Evolutionary conservation across 2,329 filamentous ascomycete genomes (phyloP).

Genomic region (Xylaria sp.): DNA sequence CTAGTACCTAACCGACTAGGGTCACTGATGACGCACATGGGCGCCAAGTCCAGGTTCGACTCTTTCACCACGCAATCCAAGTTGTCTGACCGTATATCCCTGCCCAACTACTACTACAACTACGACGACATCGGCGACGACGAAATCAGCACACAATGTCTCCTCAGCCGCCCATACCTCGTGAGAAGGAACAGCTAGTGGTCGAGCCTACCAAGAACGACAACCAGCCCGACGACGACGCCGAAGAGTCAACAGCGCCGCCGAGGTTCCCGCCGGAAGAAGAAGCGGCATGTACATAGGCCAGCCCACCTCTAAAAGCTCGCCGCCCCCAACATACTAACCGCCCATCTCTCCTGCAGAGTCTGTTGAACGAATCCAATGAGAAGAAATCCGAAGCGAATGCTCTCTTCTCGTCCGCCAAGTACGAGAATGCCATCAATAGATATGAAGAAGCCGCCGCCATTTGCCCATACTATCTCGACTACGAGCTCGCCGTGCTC

Average conservation of each 20-base stretch:
- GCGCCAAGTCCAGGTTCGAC: neutral
- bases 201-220: neutral
- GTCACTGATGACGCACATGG: slow-evolving; percentile 3
- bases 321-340: slow-evolving; percentile 10
- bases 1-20: neutral
- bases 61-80: neutral
- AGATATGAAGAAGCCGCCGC: slow-evolving; percentile 82
- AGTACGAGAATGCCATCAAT: slow-evolving; percentile 78
- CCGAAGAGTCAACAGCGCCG: slow-evolving; percentile 40
- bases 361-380: slow-evolving; percentile 73
- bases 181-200: slow-evolving; percentile 16
- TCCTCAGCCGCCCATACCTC: slow-evolving; percentile 10
- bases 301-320: neutral
- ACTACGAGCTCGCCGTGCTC: slow-evolving; percentile 87
- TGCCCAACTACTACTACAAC: neutral
- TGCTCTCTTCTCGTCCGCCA: slow-evolving; percentile 72
- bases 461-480: slow-evolving; percentile 80
- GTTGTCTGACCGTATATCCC: neutral
- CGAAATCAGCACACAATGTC: slow-evolving; percentile 24
- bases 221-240: slow-evolving; percentile 24
- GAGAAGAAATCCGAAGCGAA: slow-evolving; percentile 79
- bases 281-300: slow-evolving; percentile 55
- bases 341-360: slow-evolving; percentile 47
- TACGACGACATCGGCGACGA: neutral
- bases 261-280: slow-evolving; percentile 59